These are phyloP conservation scores for Cyclocybe aegerita DNA, from an alignment of 768 basidiomycete species.

Conservation along the genomic window DNA sequence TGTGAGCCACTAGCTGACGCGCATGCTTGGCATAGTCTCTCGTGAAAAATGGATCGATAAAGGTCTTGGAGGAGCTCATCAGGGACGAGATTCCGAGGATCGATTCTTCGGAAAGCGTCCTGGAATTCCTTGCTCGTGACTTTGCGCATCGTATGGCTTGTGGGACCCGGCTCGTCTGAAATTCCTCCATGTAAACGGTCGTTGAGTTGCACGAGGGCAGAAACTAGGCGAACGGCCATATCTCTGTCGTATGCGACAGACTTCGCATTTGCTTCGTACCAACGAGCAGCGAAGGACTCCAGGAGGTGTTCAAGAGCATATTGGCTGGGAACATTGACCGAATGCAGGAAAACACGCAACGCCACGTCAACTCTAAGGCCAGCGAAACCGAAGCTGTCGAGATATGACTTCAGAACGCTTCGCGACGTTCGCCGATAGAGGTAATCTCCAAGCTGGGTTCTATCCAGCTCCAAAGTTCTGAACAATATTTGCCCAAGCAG, in stretches of 20 bases:
- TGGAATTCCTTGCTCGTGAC: constrained; percentile 79
- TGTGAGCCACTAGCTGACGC: constrained; percentile 37
- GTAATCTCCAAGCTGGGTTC: constrained; percentile 81
- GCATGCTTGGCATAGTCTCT: constrained; percentile 72
- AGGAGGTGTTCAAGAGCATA: constrained; percentile 67
- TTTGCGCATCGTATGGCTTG: constrained; percentile 52
- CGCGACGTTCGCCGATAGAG: constrained; percentile 74
- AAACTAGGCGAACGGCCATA: constrained; percentile 71
- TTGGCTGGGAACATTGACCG: constrained; percentile 57
- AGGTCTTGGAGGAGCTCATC: constrained; percentile 78
- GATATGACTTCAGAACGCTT: constrained; percentile 74
- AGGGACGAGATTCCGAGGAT: constrained; percentile 65
- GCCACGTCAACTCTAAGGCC: constrained; percentile 87
- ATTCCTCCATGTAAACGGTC: constrained; percentile 82
- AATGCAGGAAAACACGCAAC: constrained; percentile 84
- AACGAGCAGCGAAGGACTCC: constrained; percentile 81
- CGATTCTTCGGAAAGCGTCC: constrained; percentile 78
- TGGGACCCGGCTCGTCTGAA: constrained; percentile 56
- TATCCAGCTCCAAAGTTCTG: constrained; percentile 81
- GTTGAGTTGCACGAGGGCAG: constrained; percentile 85
- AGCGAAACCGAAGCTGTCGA: constrained; percentile 85
- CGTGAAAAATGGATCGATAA: constrained; percentile 73
- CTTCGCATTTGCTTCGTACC: constrained; percentile 86
- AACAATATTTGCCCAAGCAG: constrained; percentile 80
- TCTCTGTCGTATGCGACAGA: constrained; percentile 82